Base-by-base conservation (phyloP, 1,284 basidiomycete species). In the Microbotryum silenes-acaulis region DNA sequence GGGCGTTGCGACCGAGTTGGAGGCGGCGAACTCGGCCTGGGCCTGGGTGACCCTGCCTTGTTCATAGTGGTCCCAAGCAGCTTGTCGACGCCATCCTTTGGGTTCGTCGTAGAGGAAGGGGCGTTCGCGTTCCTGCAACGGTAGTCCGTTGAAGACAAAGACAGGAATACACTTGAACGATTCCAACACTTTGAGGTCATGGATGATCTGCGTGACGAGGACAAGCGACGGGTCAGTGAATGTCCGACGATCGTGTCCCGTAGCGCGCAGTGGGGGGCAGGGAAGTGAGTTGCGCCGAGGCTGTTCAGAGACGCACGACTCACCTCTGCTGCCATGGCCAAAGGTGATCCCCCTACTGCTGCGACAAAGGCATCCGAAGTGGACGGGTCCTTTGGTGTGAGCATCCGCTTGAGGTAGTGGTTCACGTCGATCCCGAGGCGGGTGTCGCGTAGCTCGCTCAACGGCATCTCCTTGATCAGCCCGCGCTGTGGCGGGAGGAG, bases 401-500 rank as follows among this genome's bases (percentile, higher is more conserved):
- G 85, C 66, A 98, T 81, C 59, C 82, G 81, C 57, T 86, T 82
- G 52, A 98, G 81, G 77, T 97, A 98, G 77, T 88, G 85, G 18
- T 89, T 86, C 8, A 92, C 90, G 81, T 99, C 96, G 74, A 99
- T 97, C 54, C 94, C 94, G 31, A 99, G 85, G 57, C 96, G 87
- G 57, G 93, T 91, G 75, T 96, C 91, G 53, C 88, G 83, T 58
- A 99, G 82, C 7, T 87, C 84, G 63, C 83, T 85, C 59, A 99
- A 82, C 29, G 90, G 85, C 57, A 88, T 84, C 53, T 85, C 86
- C 76, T 90, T 86, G 64, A 88, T 77, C 72, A 94, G 87, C 77
- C 91, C 90, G 75, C 89, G 85, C 79, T 94, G 60, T 25, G 21
- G 7, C 10, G 8, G 31, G 31, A 31, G 9, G 31, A 10, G 6